Evolutionary conservation across 2,329 filamentous ascomycete genomes (phyloP), one percentile per base, ranked within the genome.

Genomic region (Teratosphaeria pseudoeucalypti): DNA sequence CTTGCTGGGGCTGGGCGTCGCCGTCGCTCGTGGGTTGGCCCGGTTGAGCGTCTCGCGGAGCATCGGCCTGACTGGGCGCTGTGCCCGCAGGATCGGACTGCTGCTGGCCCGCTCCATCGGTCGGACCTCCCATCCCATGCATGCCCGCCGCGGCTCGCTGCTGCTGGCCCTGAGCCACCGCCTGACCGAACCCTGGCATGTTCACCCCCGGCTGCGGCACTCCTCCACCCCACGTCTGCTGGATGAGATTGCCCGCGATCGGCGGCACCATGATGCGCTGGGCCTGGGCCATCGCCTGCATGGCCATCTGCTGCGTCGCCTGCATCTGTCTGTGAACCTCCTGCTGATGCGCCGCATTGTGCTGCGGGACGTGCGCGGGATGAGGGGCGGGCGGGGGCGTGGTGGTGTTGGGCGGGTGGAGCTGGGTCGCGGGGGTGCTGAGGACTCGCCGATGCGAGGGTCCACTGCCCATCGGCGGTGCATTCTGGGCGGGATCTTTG

Each of bases 81-180:
- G 16, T 19, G 7, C 7, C 27, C 14, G 27, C 12, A 54, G 23
- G 1, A 6, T 19, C 26, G 23, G 34, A n/a, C 49, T 43, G 56
- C 47, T 4, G 32, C 34, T 14, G 29, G 6, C 9, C 43, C 14
- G 57, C 27, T 10, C 49, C 56, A 10, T 47, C 55, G 4, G 43
- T n/a, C 34, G 52, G 55, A 49, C 56, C 54, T 11, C 43, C 58
- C 47, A 63, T 34, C 6, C 61, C 65, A 11, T 65, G 62, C 55
- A 61, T 62, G 19, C 60, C 62, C 53, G 62, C 60, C 11, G 61
- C 63, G n/a, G 64, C 66, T 57, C 64, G 63, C 56, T 67, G 63
- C 54, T 68, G 63, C 57, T 66, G 65, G 12, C 57, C 56, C 19
- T 56, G 58, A 32, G 54, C 55, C n/a, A 62, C 55, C 3, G 58